phyloP scores from a whole-genome alignment of 257 asterid genomes.

The Nemophila menziesii region DNA sequence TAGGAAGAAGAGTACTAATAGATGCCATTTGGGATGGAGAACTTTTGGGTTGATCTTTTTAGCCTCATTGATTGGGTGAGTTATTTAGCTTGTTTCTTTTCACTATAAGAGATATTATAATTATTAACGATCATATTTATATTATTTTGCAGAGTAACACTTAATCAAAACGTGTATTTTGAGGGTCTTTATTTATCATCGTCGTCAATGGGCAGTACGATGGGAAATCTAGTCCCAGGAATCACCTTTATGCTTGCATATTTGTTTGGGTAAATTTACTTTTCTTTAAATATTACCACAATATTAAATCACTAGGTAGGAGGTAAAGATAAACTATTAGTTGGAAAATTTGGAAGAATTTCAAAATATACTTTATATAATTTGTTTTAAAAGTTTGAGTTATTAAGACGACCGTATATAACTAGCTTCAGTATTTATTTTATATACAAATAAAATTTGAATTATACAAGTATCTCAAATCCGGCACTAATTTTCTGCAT shows the following conservation, averaged over 20 bases:
- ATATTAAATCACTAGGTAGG: background rate
- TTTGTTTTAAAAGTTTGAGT: no score
- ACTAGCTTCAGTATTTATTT: no score
- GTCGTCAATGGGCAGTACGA: conserved; percentile 33
- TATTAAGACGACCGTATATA: no score
- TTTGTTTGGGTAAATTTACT: conserved; percentile 20
- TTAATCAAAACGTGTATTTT: conserved; percentile 26
- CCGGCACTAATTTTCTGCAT: no score
- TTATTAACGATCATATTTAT: background rate
- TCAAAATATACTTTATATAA: no score
- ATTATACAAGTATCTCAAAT: no score
- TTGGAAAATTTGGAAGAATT: no score
- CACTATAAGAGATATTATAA: background rate
- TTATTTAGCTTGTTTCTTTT: background rate
- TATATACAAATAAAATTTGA: no score
- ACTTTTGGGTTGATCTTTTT: conserved; percentile 23
- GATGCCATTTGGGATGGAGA: conserved; percentile 16
- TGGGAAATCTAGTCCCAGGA: conserved; percentile 28
- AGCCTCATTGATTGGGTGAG: conserved; percentile 27
- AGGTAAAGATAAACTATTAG: background rate
- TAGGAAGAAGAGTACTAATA: conserved; percentile 13
- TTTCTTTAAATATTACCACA: background rate
- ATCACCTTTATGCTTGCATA: conserved; percentile 30
- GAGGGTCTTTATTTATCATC: conserved; percentile 32
- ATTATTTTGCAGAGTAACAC: conserved; percentile 25